Percentiles rank a stretch among this genome's conserved stretches.
These are phyloP conservation scores for Saccharum hybrid DNA, from an alignment of 202 grass and related monocot species.

Conservation along the genomic window DNA sequence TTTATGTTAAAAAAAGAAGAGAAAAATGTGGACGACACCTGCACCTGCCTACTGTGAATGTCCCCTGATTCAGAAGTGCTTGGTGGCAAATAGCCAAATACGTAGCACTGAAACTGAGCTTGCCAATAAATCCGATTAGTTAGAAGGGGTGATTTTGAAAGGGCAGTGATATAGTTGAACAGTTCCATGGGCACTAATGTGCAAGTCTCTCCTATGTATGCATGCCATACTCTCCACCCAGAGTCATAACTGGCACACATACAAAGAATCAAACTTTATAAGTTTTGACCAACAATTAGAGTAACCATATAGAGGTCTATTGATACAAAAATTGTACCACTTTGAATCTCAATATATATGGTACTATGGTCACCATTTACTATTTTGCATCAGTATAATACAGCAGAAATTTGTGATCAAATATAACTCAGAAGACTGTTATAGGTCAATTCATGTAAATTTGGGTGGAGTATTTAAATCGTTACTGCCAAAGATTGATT, in stretches of 20 bases:
- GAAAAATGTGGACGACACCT: neutral
- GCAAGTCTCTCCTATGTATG: slow-evolving; percentile 8
- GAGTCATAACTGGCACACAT: neutral
- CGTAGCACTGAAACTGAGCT: neutral
- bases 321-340: neutral
- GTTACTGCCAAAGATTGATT: neutral
- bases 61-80: neutral
- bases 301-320: neutral
- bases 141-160: neutral
- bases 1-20: neutral
- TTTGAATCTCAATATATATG: neutral
- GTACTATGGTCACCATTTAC: neutral
- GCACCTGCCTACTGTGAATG: neutral
- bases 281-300: neutral
- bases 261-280: neutral
- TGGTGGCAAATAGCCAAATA: neutral
- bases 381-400: neutral
- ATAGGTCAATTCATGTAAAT: neutral
- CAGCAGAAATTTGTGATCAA: neutral
- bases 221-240: neutral
- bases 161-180: neutral
- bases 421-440: neutral
- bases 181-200: neutral
- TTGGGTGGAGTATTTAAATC: neutral
- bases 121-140: neutral